Evolutionary conservation across 75 land plant species (phyloP), one percentile per base, ranked within the genome.

Genomic region (Adiantum capillusveneris): DNA sequence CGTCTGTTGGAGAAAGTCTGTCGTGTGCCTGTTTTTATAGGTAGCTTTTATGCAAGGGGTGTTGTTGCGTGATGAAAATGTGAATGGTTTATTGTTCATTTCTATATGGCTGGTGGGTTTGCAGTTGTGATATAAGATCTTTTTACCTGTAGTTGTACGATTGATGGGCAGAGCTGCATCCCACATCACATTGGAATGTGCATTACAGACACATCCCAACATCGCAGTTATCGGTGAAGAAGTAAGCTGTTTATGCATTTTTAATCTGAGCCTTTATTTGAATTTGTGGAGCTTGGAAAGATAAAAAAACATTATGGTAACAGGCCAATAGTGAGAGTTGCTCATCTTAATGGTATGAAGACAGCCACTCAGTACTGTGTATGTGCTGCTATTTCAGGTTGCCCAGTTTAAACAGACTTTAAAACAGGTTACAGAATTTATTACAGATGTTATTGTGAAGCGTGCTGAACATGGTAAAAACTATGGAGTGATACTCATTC

Each of bases 111-210:
- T 17, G 44, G 17, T n/a, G n/a, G n/a, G n/a, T n/a, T n/a, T n/a
- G n/a, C n/a, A n/a, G n/a, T n/a, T n/a, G n/a, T n/a, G n/a, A n/a
- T n/a, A n/a, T 34, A 34, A 34, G 37, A 34, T 34, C 7, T 34
- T 34, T 34, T 34, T 34, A 9, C 37, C 9, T 34, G 37, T 19
- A 89, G 95, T 92, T 83, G 95, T 88, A 17, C 66, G 97, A 62
- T 87, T 92, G 11, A 92, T 92, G 95, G 95, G 95, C 9, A 80
- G 97, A 63, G 86, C 97, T 30, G 97, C 97, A 57, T 88, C 95
- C 29, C 97, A 92, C 59, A 92, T 92, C 16, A 88, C 97, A 14
- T 62, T 92, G 26, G 97, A 92, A 64, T 92, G 95, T 71, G 95
- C 97, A 39, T 66, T 88, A 74, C 97, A 92, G 53, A 92, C 90